Percentiles rank a stretch among this genome's conserved stretches.
phyloP scores from a whole-genome alignment of 768 basidiomycete genomes.

The Suillus subalutaceus region DNA sequence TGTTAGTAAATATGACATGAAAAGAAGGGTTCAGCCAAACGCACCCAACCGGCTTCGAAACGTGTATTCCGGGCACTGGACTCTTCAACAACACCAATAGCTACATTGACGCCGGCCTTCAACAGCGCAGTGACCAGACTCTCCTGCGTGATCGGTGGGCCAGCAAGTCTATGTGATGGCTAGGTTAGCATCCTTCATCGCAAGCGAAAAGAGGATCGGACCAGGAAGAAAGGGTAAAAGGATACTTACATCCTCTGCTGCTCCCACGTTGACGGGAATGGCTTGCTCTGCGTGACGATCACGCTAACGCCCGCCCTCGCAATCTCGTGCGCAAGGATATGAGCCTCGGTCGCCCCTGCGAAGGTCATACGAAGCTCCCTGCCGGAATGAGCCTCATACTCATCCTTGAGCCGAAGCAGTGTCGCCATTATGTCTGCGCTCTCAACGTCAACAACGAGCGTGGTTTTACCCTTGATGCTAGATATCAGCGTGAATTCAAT shows the following conservation, averaged over 20 bases:
- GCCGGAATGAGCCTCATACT: constrained; percentile 61
- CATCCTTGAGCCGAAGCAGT: constrained; percentile 66
- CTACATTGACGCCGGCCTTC: constrained; percentile 63
- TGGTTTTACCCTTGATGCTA: constrained; percentile 53
- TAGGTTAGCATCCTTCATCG: neutral
- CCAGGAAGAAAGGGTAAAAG: neutral
- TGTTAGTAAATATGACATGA: neutral
- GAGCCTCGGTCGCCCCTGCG: constrained; percentile 62
- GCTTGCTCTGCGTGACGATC: constrained; percentile 64
- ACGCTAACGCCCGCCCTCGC: constrained; percentile 69
- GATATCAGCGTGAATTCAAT: neutral
- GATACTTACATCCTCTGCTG: constrained; percentile 56
- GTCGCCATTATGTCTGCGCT: constrained; percentile 76
- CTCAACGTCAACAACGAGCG: constrained; percentile 68
- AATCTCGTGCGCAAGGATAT: constrained; percentile 70
- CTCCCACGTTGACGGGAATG: constrained; percentile 71
- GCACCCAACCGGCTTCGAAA: constrained; percentile 43
- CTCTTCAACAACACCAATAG: constrained; percentile 47
- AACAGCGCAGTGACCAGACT: constrained; percentile 58
- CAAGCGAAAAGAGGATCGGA: neutral
- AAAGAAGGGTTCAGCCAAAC: constrained; percentile 5
- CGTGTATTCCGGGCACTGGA: constrained; percentile 37
- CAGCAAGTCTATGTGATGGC: constrained; percentile 50
- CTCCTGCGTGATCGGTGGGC: constrained; percentile 65
- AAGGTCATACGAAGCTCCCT: constrained; percentile 65